A percentile compares a stretch with the other conserved stretches of the same genome.
Conservation (phyloP, 257 asterid genomes). For the Misopates orontium region DNA sequence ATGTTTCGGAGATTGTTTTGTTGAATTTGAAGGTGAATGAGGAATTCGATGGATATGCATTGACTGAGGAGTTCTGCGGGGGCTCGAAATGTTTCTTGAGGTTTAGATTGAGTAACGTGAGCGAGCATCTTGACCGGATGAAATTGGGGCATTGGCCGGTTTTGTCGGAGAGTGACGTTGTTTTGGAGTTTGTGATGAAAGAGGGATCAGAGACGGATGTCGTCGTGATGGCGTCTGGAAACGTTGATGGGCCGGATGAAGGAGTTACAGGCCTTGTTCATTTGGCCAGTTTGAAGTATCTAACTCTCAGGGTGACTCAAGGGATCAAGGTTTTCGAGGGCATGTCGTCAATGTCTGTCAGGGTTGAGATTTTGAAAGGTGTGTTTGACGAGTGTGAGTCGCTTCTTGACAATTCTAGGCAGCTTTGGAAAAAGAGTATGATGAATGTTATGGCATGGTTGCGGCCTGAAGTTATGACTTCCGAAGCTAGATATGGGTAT, state of each 20-base stretch:
- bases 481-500: constrained; percentile 83
- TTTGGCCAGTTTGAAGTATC: constrained; percentile 75
- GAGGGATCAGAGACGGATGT: constrained; percentile 49
- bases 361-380: constrained; percentile 66
- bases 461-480: constrained; percentile 88
- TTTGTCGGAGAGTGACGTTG: constrained; percentile 47
- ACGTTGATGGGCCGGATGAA: constrained; percentile 82
- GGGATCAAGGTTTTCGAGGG: constrained; percentile 40
- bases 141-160: constrained; percentile 97
- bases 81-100: constrained; percentile 58
- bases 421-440: constrained; percentile 93
- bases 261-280: constrained; percentile 84
- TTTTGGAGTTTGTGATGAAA: constrained; percentile 56
- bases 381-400: constrained; percentile 72
- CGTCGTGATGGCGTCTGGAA: constrained; percentile 64
- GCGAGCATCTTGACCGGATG: constrained; percentile 62
- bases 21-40: constrained; percentile 56
- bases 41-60: constrained; percentile 44
- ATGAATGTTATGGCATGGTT: constrained; percentile 84
- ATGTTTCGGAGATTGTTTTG: constrained; percentile 70
- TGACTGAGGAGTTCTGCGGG: constrained; percentile 49
- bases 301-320: constrained; percentile 63
- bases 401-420: constrained; percentile 71
- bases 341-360: constrained; percentile 51
- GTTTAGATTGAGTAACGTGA: constrained; percentile 61